A percentile compares a stretch with the other conserved stretches of the same genome.
Evolutionary conservation across 2,329 filamentous ascomycete genomes (phyloP).

Genomic region (Exophiala alcalophila): DNA sequence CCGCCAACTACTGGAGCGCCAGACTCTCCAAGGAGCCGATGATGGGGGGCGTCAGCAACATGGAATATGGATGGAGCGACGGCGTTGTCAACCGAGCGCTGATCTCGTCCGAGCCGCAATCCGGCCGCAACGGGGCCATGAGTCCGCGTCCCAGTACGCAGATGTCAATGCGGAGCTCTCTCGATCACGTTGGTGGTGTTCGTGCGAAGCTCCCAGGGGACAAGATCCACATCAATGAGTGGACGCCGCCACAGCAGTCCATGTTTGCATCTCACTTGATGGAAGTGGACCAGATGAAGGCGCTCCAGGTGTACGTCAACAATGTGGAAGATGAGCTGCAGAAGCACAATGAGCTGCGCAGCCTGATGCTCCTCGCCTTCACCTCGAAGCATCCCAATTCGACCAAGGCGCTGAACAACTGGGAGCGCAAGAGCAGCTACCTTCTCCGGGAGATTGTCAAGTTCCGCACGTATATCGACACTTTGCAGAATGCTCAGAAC

Average conservation of each 20-base stretch:
- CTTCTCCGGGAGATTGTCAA: slow-evolving; percentile 92
- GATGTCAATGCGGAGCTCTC: slow-evolving; percentile 62
- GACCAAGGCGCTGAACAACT: slow-evolving; percentile 85
- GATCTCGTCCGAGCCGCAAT: slow-evolving; percentile 52
- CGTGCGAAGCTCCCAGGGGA: slow-evolving; percentile 76
- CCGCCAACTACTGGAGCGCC: slow-evolving; percentile 97
- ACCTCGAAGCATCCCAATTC: slow-evolving; percentile 79
- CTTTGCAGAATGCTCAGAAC: slow-evolving; percentile 66
- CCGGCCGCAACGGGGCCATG: slow-evolving; percentile 35
- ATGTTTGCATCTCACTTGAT: slow-evolving; percentile 77
- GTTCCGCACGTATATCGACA: slow-evolving; percentile 92
- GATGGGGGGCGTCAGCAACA: slow-evolving; percentile 88
- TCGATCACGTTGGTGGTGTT: slow-evolving; percentile 61
- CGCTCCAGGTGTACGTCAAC: slow-evolving; percentile 73
- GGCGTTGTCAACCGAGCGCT: slow-evolving; percentile 73
- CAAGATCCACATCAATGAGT: slow-evolving; percentile 77
- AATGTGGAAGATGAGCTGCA: slow-evolving; percentile 82
- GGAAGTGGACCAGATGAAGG: slow-evolving; percentile 77
- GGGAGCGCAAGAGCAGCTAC: slow-evolving; percentile 94
- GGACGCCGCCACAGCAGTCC: slow-evolving; percentile 83
- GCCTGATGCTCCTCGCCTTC: slow-evolving; percentile 84
- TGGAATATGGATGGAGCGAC: slow-evolving; percentile 97
- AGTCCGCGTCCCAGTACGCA: slow-evolving; percentile 56
- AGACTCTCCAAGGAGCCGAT: slow-evolving; percentile 90
- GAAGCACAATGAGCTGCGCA: slow-evolving; percentile 81